Conservation (phyloP, 305 asterid genomes). For the Caryopteris hybrid region DNA sequence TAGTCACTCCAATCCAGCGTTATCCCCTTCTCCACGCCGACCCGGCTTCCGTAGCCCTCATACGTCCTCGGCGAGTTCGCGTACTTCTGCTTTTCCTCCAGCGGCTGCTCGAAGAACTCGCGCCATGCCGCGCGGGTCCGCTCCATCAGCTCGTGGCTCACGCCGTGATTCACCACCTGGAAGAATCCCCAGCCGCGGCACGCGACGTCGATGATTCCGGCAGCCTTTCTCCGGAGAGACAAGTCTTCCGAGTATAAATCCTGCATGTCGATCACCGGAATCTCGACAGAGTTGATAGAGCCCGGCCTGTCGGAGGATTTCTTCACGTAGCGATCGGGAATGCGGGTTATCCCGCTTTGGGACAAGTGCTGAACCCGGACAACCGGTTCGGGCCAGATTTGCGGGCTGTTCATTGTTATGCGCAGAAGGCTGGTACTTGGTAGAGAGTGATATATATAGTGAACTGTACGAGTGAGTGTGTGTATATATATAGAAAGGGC, state of each 20-base stretch:
- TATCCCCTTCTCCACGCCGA: conserved; percentile 62
- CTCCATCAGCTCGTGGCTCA: conserved; percentile 49
- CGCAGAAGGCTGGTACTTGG: no score
- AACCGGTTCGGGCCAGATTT: conserved; percentile 79
- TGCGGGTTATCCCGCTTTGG: conserved; percentile 63
- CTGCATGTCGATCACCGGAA: conserved; percentile 62
- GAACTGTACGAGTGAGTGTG: no score
- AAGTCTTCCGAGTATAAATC: conserved; percentile 41
- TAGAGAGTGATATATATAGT: no score
- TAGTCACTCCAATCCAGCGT: conserved; percentile 89
- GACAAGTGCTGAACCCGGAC: conserved; percentile 73
- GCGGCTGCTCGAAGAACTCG: conserved; percentile 60
- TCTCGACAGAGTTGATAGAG: not conserved
- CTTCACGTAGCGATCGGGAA: conserved; percentile 76
- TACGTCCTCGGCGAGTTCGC: conserved; percentile 71
- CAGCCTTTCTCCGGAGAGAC: conserved; percentile 22
- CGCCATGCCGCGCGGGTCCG: conserved; percentile 56
- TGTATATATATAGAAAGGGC: no score
- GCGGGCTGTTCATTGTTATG: conserved; percentile 38
- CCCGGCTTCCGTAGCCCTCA: conserved; percentile 85
- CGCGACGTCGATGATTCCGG: conserved; percentile 36
- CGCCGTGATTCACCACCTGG: conserved; percentile 83
- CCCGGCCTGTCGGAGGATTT: conserved; percentile 49
- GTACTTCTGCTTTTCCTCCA: conserved; percentile 57
- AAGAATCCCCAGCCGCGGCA: conserved; percentile 91